Evolutionary conservation across 257 asterid species (phyloP).

Genomic region (Forsythia viridissima): DNA sequence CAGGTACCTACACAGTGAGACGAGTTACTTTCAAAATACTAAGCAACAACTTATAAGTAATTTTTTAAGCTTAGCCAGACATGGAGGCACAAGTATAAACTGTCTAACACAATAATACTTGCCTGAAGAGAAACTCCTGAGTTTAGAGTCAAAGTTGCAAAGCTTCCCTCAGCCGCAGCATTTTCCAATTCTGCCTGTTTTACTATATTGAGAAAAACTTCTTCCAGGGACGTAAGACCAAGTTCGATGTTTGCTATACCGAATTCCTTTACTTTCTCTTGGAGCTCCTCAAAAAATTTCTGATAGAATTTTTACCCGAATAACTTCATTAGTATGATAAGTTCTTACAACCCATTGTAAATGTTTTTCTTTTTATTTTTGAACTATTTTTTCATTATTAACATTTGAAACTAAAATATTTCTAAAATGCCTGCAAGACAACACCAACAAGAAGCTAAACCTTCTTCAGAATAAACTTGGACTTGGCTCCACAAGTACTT

Average conservation of each 20-base stretch:
- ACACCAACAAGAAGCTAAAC: not conserved
- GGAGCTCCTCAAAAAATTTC: constrained; percentile 75
- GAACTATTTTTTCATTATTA: not conserved
- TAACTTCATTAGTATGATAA: not conserved
- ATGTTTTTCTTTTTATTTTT: not conserved
- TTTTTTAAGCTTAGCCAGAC: not conserved
- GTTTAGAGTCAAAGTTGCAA: constrained; percentile 56
- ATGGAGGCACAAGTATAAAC: not conserved
- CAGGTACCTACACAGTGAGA: constrained; percentile 52
- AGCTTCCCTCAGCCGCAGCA: constrained; percentile 69
- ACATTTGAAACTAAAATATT: not conserved
- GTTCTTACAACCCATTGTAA: not conserved
- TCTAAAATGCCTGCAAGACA: not conserved
- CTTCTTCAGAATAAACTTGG: not conserved
- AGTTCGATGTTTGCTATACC: constrained; percentile 83
- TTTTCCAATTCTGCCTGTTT: constrained; percentile 76
- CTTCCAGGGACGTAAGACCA: constrained; percentile 85
- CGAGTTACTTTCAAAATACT: not conserved
- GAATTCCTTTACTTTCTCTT: constrained; percentile 61
- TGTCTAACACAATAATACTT: constrained; percentile 8
- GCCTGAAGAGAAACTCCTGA: constrained; percentile 69
- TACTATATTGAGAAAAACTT: constrained; percentile 80
- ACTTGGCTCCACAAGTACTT: not conserved
- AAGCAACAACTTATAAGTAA: not conserved
- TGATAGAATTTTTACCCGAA: constrained; percentile 22